Percentiles rank a stretch among this genome's conserved stretches.
Evolutionary conservation across 805 yeast genomes (phyloP).

Genomic region (Candida andamanensis): DNA sequence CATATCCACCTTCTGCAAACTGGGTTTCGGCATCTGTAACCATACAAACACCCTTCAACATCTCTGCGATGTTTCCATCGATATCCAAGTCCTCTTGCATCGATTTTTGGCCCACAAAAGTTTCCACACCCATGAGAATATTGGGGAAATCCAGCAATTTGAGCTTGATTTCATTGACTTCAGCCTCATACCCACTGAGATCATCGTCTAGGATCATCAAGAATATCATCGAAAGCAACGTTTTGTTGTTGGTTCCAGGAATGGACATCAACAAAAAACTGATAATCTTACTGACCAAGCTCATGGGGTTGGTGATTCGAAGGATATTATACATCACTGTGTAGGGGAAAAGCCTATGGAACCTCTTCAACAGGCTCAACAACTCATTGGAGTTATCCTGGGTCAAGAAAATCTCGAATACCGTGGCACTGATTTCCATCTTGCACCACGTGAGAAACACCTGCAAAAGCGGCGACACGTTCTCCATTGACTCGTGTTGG

Average conservation of each 20-base stretch:
- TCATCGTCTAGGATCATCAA: conserved; percentile 38
- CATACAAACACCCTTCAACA: neutral
- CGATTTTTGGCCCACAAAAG: conserved; percentile 14
- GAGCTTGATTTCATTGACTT: conserved; percentile 34
- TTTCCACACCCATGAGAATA: conserved; percentile 22
- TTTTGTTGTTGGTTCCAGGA: conserved; percentile 26
- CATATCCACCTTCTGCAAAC: neutral
- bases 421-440: conserved; percentile 76
- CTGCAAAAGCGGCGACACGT: conserved; percentile 61
- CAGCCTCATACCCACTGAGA: conserved; percentile 12
- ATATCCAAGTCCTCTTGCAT: conserved; percentile 5
- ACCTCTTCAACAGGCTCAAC: conserved; percentile 60
- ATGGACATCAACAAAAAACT: conserved; percentile 65
- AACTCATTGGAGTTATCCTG: conserved; percentile 77
- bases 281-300: conserved; percentile 70
- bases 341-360: conserved; percentile 82
- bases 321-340: conserved; percentile 68
- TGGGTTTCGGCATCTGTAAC: neutral
- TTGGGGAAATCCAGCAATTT: conserved; percentile 17
- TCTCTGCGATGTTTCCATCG: conserved; percentile 6
- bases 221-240: conserved; percentile 66
- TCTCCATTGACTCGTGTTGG: conserved; percentile 42
- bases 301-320: conserved; percentile 81
- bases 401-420: conserved; percentile 76
- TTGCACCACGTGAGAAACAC: conserved; percentile 79